These are phyloP conservation scores for Orychophragmus violaceus DNA, from an alignment of 345 rosid species.

Conservation along the genomic window DNA sequence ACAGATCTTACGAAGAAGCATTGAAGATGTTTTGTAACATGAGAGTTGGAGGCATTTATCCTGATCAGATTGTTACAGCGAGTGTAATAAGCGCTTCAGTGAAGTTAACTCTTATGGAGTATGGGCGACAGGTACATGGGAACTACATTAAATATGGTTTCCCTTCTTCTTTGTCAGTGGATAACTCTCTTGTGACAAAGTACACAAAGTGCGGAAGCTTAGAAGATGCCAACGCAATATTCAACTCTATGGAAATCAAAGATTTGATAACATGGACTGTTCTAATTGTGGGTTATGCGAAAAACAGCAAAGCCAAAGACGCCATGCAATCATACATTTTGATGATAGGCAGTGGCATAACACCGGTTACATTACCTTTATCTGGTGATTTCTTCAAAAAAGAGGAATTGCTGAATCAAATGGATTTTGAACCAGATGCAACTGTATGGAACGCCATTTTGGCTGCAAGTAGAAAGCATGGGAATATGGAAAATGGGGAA, in stretches of 20 bases:
- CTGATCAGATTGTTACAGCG: constrained; percentile 58
- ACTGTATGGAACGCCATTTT: constrained; percentile 77
- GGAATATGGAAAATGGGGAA: constrained; percentile 62
- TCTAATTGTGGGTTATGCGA: constrained; percentile 76
- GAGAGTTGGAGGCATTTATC: constrained; percentile 44
- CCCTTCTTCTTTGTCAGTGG: constrained; percentile 54
- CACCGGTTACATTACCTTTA: constrained; percentile 68
- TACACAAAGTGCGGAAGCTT: constrained; percentile 76
- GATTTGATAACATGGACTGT: constrained; percentile 87
- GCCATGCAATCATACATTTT: constrained; percentile 46
- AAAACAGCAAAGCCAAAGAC: constrained; percentile 73
- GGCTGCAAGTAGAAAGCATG: constrained; percentile 65
- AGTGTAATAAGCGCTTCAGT: constrained; percentile 65
- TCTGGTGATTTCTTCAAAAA: constrained; percentile 69
- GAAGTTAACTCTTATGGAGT: constrained; percentile 59
- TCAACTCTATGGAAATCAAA: constrained; percentile 47
- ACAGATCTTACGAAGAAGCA: constrained; percentile 55
- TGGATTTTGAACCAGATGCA: constrained; percentile 72
- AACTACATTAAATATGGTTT: constrained; percentile 45
- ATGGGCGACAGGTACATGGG: constrained; percentile 82
- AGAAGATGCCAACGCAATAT: too few relatives aligned
- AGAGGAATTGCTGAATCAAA: constrained; percentile 48
- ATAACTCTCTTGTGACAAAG: constrained; percentile 70
- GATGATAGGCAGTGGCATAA: constrained; percentile 58
- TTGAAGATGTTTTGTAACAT: constrained; percentile 55